Evolutionary conservation across 805 yeast species (phyloP), one percentile per base, ranked within the genome.

Genomic region (Candida arabinofermentans): DNA sequence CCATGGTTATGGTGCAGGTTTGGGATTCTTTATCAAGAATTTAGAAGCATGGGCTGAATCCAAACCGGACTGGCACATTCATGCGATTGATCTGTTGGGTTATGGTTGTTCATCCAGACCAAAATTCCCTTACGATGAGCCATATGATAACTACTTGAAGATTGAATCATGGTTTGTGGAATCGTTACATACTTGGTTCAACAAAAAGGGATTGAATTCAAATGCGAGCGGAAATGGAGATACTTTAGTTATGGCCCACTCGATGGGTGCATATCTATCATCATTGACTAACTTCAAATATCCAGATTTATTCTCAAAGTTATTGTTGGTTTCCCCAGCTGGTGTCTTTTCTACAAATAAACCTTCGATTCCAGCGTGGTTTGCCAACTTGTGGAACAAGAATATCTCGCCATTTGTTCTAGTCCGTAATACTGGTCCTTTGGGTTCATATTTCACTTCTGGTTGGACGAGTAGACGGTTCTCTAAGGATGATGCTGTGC

Each of bases 1-100:
- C 4, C 99, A 91, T 62, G 99, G 99, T 0, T 89, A 88, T 57
- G 96, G 96, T 2, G 96, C 98, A 0, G 86, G 95, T 1, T 74
- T 89, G 12, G 91, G 95, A 21, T 80, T 88, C 41, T 91, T 79
- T 53, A 75, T 82, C 54, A 77, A 83, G 47, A 91, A 86, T 56
- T 77, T 86, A 49, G 75, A 74, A 35, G 46, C 47, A 10, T 24
- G 58, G 17, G 57, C 65, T 0, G 32, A 42, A 12, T 23, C 52
- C 42, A 51, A 62, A 19, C 66, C 74, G 23, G 65, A 72, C 31
- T 85, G 93, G 85, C 74, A 82, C 41, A 69, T 90, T 34, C 96
- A 88, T 65, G 86, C 96, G 0, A 74, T 91, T 3, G 99, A 91
- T 57, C 65, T 90, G 41, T 73, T 88, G 2, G 99, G 99, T 0